These are phyloP conservation scores for Syncephalastrum contaminatum DNA, from an alignment of 371 early-diverging fungal species.

Conservation along the genomic window DNA sequence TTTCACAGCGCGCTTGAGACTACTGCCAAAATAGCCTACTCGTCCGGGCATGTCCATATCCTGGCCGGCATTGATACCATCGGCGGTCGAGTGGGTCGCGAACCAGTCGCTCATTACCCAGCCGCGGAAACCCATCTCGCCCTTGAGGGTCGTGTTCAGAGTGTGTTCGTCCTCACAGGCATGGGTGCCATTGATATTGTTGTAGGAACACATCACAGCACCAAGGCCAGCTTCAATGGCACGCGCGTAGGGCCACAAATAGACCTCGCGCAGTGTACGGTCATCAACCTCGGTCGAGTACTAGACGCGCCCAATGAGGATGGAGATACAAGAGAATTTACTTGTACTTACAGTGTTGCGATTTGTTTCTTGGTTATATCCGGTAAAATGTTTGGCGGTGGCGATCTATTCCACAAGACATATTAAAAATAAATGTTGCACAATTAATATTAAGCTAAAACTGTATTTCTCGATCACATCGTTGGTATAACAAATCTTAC, in stretches of 20 bases:
- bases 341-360: constrained; percentile 8
- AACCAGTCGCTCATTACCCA: constrained; percentile 29
- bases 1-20: constrained; percentile 28
- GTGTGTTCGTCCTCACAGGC: constrained; percentile 38
- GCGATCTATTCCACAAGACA: constrained; percentile 23
- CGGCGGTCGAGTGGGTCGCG: constrained; percentile 21
- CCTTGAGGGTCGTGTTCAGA: constrained; percentile 38
- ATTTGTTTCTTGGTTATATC: constrained; percentile 48
- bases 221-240: constrained; percentile 45
- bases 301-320: constrained; percentile 3
- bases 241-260: constrained; percentile 46
- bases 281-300: constrained; percentile 37
- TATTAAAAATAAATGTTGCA: not conserved
- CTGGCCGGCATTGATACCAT: constrained; percentile 33
- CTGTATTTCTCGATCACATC: not conserved
- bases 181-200: constrained; percentile 35
- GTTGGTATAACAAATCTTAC: constrained; percentile 15
- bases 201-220: constrained; percentile 53
- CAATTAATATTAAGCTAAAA: not conserved
- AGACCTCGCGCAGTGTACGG: constrained; percentile 53
- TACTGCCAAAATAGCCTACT: constrained; percentile 28
- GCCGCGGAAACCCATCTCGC: constrained; percentile 34
- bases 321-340: not conserved
- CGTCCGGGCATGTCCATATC: constrained; percentile 57
- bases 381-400: constrained; percentile 51